Evolutionary conservation across 208 protist species (phyloP).

Genomic region (Angomonas ambiguus): DNA sequence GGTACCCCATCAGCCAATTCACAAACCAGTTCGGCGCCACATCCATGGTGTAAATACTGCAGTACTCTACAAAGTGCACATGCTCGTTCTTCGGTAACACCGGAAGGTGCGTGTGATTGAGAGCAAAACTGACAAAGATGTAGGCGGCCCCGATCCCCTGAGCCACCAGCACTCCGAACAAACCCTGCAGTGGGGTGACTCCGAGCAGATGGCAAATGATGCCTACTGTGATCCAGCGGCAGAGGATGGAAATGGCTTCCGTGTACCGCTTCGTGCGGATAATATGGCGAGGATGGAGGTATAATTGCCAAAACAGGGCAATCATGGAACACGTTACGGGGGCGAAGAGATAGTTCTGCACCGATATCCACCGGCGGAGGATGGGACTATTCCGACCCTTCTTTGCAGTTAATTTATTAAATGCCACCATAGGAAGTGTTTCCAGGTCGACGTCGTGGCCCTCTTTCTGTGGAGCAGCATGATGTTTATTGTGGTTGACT

Average conservation of each 20-base stretch:
- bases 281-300: conserved; percentile 63
- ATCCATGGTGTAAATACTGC: conserved; percentile 67
- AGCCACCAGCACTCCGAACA: conserved; percentile 43
- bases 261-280: conserved; percentile 52
- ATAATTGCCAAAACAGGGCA: conserved; percentile 74
- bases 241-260: conserved; percentile 40
- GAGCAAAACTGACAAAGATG: conserved; percentile 75
- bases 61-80: conserved; percentile 70
- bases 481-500: conserved; percentile 78
- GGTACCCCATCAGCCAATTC: conserved; percentile 73
- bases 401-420: conserved; percentile 54
- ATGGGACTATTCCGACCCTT: conserved; percentile 24
- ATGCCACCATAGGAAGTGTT: conserved; percentile 79
- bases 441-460: conserved; percentile 67
- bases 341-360: conserved; percentile 65
- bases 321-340: conserved; percentile 66
- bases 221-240: conserved; percentile 38
- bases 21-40: conserved; percentile 42
- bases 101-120: conserved; percentile 76
- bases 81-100: conserved; percentile 40
- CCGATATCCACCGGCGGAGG: conserved; percentile 54
- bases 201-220: conserved; percentile 32
- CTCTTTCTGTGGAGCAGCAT: conserved; percentile 70
- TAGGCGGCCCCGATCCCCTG: conserved; percentile 60
- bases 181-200: conserved; percentile 33